phyloP scores from a whole-genome alignment of 2,329 filamentous ascomycete genomes.

The Stagonosporopsis chrysanthemi region DNA sequence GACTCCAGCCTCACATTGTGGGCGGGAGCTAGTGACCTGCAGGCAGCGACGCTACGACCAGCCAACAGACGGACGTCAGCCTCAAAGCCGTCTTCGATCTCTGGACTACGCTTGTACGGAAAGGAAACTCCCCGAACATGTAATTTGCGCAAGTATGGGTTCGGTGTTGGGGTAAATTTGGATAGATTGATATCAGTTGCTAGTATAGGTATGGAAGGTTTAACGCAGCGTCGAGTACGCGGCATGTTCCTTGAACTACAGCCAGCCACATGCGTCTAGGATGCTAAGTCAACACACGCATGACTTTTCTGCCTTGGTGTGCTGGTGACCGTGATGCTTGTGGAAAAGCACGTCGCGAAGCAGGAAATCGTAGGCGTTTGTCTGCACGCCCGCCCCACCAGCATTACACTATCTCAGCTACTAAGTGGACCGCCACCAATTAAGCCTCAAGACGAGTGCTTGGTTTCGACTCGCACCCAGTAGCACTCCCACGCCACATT shows the following conservation, averaged over 20 bases:
- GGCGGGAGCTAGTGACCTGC: conserved; percentile 27
- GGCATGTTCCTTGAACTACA: conserved; percentile 7
- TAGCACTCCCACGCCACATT: conserved; percentile 4
- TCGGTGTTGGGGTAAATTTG: not conserved
- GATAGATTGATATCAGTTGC: not conserved
- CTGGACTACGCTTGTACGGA: conserved; percentile 3
- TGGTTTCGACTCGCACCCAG: conserved; percentile 6
- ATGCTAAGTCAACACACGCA: conserved; percentile 1
- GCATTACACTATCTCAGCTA: conserved; percentile 35
- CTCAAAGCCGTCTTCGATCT: not conserved
- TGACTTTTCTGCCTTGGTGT: conserved; percentile 1
- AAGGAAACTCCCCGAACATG: not conserved
- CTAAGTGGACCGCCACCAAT: conserved; percentile 33
- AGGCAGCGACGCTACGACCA: conserved; percentile 21
- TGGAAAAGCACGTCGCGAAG: conserved; percentile 1
- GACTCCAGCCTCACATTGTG: conserved; percentile 15
- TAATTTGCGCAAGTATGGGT: not conserved
- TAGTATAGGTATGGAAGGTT: conserved; percentile 5
- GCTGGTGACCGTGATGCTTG: conserved; percentile 4
- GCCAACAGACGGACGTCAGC: conserved; percentile 11
- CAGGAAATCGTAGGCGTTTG: conserved; percentile 1
- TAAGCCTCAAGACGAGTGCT: conserved; percentile 11
- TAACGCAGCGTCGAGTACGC: not conserved
- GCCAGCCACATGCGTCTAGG: conserved; percentile 16
- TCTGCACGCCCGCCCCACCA: conserved; percentile 14